Conservation (phyloP, 768 basidiomycete genomes). For the Tricholoma terreum region DNA sequence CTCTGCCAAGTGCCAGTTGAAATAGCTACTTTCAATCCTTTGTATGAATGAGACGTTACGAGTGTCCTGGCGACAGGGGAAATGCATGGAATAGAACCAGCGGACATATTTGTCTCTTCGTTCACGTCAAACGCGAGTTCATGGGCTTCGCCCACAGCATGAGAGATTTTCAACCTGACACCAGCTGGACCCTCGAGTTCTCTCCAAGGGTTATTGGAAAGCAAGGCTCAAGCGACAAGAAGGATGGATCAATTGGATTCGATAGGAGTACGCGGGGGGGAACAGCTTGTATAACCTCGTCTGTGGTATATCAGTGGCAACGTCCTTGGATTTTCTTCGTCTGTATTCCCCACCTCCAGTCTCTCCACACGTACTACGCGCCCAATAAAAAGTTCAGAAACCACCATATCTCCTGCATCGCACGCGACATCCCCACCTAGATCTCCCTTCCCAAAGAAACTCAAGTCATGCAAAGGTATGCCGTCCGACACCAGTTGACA, state of each 20-base stretch:
- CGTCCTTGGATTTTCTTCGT: slow-evolving; percentile 27
- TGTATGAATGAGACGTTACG: slow-evolving; percentile 48
- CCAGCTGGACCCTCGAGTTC: slow-evolving; percentile 38
- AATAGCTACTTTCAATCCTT: slow-evolving; percentile 42
- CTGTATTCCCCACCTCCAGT: slow-evolving; percentile 18
- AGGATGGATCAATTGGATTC: slow-evolving; percentile 6
- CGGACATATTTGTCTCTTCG: slow-evolving; percentile 41
- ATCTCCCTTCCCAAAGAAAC: slow-evolving; percentile 27
- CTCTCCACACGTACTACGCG: slow-evolving; percentile 62
- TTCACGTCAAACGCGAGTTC: slow-evolving; percentile 40
- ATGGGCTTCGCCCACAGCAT: slow-evolving; percentile 35
- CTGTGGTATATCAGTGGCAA: slow-evolving; percentile 65
- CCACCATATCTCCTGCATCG: slow-evolving; percentile 16
- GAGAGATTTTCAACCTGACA: slow-evolving; percentile 32
- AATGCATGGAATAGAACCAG: slow-evolving; percentile 29
- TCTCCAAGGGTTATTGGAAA: slow-evolving; percentile 41
- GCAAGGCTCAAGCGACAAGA: not conserved
- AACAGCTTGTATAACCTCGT: slow-evolving; percentile 54
- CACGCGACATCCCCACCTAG: slow-evolving; percentile 10
- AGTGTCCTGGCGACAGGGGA: slow-evolving; percentile 37
- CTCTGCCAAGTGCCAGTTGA: too few relatives aligned
- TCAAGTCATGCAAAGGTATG: slow-evolving; percentile 58
- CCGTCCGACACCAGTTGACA: slow-evolving; percentile 64
- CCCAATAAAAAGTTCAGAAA: slow-evolving; percentile 79
- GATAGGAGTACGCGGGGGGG: not conserved